A percentile compares a stretch with the other conserved stretches of the same genome.
Conservation (phyloP, 345 rosid genomes). For the Eucalyptus polybractea region DNA sequence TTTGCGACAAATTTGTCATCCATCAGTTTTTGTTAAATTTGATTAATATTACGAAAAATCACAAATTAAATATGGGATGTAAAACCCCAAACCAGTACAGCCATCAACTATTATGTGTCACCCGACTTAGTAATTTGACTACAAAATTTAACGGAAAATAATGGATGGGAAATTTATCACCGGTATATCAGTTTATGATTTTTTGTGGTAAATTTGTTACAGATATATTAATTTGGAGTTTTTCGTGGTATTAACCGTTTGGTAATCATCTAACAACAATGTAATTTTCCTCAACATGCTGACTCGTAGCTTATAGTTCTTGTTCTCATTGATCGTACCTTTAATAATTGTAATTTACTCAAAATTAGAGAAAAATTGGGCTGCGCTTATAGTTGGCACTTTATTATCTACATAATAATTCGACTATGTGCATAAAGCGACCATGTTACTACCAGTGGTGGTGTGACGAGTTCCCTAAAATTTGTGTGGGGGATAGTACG, state of each 20-base stretch:
- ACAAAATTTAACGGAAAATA: no score
- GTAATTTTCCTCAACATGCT: background rate
- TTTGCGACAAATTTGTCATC: no score
- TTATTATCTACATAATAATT: background rate
- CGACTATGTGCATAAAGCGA: no score
- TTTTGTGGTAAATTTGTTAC: no score
- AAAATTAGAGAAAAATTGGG: background rate
- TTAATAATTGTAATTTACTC: background rate
- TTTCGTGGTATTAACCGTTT: rapidly evolving
- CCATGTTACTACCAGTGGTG: no score
- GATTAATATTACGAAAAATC: no score
- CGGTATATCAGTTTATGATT: rapidly evolving
- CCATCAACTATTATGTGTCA: background rate
- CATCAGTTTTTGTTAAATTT: rapidly evolving
- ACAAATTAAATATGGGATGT: no score
- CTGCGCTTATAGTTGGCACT: rapidly evolving
- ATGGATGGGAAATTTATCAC: rapidly evolving
- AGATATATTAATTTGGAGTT: rapidly evolving
- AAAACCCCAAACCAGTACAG: rapidly evolving
- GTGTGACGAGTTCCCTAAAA: no score
- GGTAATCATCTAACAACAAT: background rate
- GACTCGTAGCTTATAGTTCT: background rate
- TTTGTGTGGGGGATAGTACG: background rate
- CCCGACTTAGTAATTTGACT: rapidly evolving
- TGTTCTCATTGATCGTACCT: background rate